These are phyloP conservation scores for Amaranthus cruentus DNA, from an alignment of 148 eudicot species.

Conservation along the genomic window DNA sequence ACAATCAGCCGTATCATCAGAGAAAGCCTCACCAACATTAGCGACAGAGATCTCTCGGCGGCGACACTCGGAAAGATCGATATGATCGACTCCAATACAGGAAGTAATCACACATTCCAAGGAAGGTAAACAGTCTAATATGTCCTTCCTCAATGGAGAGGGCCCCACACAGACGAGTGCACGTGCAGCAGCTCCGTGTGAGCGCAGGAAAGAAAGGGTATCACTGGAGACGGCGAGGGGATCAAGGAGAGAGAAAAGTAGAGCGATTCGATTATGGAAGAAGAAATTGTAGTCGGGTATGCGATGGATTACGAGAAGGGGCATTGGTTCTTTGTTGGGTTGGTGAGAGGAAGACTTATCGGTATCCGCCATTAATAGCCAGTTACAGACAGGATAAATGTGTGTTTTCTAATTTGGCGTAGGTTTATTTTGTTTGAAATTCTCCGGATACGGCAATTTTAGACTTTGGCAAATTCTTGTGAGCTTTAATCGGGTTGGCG, in stretches of 20 bases:
- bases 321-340: slow-evolving; percentile 16
- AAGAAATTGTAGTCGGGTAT: slow-evolving; percentile 18
- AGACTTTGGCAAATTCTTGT: too few species aligned
- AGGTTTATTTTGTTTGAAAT: too few species aligned
- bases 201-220: slow-evolving; percentile 21
- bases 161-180: slow-evolving; percentile 46
- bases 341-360: not conserved
- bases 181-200: slow-evolving; percentile 31
- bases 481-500: too few species aligned
- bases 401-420: too few species aligned
- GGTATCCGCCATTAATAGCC: not conserved
- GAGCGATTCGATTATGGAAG: slow-evolving; percentile 25
- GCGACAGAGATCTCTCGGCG: slow-evolving; percentile 53
- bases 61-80: slow-evolving; percentile 59
- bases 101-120: slow-evolving; percentile 44
- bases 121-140: slow-evolving; percentile 42
- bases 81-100: slow-evolving; percentile 49
- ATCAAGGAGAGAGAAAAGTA: slow-evolving; percentile 37
- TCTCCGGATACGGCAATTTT: too few species aligned
- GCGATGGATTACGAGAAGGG: slow-evolving; percentile 39
- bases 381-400: too few species aligned
- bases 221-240: slow-evolving; percentile 4
- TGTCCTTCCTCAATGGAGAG: slow-evolving; percentile 33
- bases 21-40: slow-evolving; percentile 59
- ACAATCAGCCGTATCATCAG: slow-evolving; percentile 65